Evolutionary conservation across 2,329 filamentous ascomycete genomes (phyloP).

Genomic region (Didymella lethalis): DNA sequence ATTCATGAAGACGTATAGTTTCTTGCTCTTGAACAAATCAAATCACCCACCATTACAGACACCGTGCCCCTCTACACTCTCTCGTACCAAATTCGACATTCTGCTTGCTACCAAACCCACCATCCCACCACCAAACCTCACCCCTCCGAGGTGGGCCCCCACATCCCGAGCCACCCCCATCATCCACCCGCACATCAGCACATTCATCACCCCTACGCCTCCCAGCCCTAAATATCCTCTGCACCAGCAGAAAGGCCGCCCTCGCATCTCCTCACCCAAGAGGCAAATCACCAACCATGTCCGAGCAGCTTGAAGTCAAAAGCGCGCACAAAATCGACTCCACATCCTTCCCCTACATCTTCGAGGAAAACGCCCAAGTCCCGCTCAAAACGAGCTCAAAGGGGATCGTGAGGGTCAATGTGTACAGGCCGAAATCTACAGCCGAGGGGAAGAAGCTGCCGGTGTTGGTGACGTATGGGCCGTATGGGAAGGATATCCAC

Average conservation of each 20-base stretch:
- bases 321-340: slow-evolving; percentile 46
- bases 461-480: slow-evolving; percentile 74
- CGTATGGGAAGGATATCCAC: slow-evolving; percentile 76
- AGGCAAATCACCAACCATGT: slow-evolving; percentile 26
- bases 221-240: slow-evolving; percentile 25
- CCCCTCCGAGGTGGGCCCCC: not conserved
- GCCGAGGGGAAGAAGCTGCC: slow-evolving; percentile 56
- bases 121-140: not conserved
- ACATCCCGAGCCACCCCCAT: not conserved
- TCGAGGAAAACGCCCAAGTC: slow-evolving; percentile 60
- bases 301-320: slow-evolving; percentile 41
- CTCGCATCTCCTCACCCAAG: not conserved
- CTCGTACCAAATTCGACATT: not conserved
- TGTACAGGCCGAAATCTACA: slow-evolving; percentile 58
- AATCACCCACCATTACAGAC: not conserved
- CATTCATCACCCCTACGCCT: not conserved
- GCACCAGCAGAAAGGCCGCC: not conserved
- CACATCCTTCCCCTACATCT: slow-evolving; percentile 56
- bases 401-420: slow-evolving; percentile 59
- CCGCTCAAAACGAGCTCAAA: slow-evolving; percentile 50
- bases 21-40: not conserved
- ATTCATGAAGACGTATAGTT: not conserved
- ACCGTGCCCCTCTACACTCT: not conserved
- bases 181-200: not conserved
- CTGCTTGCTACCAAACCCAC: not conserved